Conservation (phyloP, 2,329 filamentous ascomycete species). For the Colletotrichum australisinense region DNA sequence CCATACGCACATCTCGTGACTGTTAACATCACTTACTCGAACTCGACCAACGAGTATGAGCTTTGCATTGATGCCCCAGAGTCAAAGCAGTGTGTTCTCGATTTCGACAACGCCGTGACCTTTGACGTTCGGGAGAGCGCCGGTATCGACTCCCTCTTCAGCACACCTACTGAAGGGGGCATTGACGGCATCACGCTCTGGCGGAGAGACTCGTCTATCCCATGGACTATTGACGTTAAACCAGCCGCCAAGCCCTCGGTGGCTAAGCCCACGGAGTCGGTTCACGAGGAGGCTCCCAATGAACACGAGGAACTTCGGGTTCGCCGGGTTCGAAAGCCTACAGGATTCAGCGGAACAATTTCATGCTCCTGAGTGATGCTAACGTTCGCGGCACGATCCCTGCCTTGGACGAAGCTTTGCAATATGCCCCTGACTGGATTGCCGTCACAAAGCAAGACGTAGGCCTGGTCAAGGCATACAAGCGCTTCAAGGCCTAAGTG, state of each 20-base stretch:
- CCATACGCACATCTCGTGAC: slow-evolving; percentile 71
- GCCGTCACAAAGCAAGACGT: slow-evolving; percentile 72
- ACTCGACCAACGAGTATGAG: slow-evolving; percentile 59
- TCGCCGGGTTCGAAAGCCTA: slow-evolving; percentile 43
- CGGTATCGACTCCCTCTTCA: slow-evolving; percentile 72
- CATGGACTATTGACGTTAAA: slow-evolving; percentile 80
- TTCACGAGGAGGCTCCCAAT: no score
- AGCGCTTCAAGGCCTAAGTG: slow-evolving; percentile 4
- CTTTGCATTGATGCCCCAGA: slow-evolving; percentile 78
- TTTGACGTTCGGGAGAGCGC: slow-evolving; percentile 73
- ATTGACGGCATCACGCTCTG: slow-evolving; percentile 80
- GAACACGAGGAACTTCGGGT: slow-evolving; percentile 40
- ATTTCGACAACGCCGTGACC: slow-evolving; percentile 68
- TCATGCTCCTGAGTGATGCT: slow-evolving; percentile 88
- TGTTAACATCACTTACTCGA: slow-evolving; percentile 65
- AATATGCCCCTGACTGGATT: slow-evolving; percentile 84
- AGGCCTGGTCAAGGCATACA: slow-evolving; percentile 23
- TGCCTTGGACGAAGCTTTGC: slow-evolving; percentile 81
- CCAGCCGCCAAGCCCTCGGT: slow-evolving; percentile 44
- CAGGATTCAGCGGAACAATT: slow-evolving; percentile 70
- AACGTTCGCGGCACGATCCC: slow-evolving; percentile 80
- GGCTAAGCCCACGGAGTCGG: neutral
- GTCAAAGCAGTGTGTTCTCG: slow-evolving; percentile 81
- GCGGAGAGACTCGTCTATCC: slow-evolving; percentile 81
- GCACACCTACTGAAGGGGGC: slow-evolving; percentile 70